Base-by-base conservation (phyloP, 768 basidiomycete genomes). In the Lentinula aciculospora region DNA sequence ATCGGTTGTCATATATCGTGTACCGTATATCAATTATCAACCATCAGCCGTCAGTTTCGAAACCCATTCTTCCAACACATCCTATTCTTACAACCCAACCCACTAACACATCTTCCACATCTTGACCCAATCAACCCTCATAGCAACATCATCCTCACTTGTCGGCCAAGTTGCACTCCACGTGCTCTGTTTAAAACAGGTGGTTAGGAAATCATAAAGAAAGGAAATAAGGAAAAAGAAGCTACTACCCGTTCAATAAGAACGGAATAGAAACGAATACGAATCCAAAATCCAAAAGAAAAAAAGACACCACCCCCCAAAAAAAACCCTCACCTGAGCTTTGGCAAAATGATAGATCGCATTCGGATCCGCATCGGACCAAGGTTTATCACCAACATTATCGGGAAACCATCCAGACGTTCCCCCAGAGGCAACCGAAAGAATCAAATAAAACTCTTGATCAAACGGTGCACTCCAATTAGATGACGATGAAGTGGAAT, bases 321-420 rank as follows among this genome's bases (percentile, higher is more conserved):
- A 34, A 27, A 53, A 39, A 6, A 6, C 21, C 37, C 51, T 13
- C 36, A 53, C 72, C 69, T 88, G 79, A 3, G 75, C 80, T 7
- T 67, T 58, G 17, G 84, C 82, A 68, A 92, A 91, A 55, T 88
- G 85, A 45, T 70, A 72, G 87, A 89, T 89, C 8, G 89, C 89
- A n/a, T 76, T 72, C 69, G 60, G 47, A 13, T 61, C 56, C 1
- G 76, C 80, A 66, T 92, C 88, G 55, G 85, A 72, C 90, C 90
- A 92, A 15, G 88, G 86, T 68, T 93, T 92, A 55, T 69, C 76
- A 34, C 89, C 90, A 3, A 83, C 72, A 5, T 75, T 77, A 65
- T 96, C 94, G 0, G 89, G 89, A 81, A 94, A 95, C 88, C 88
- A 94, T 23, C 93, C 93, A 60, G 81, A 85, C 53, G 88, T 93